phyloP scores from a whole-genome alignment of 257 asterid species.

The Gentiana dahurica region DNA sequence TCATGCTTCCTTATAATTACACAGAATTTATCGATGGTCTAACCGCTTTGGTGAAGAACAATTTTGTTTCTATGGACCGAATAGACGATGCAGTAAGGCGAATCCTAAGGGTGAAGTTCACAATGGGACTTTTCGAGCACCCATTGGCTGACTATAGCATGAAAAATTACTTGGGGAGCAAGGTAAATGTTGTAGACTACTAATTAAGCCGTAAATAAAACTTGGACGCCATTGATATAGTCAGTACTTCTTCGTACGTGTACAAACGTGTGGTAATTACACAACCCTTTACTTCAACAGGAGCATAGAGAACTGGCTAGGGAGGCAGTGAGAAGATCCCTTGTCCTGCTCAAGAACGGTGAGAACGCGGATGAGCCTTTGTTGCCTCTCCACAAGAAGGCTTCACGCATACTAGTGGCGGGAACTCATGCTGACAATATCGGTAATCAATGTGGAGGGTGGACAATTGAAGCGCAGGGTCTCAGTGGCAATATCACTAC shows the following conservation, averaged over 20 bases:
- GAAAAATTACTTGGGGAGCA: slow-evolving; percentile 48
- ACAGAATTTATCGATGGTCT: slow-evolving; percentile 49
- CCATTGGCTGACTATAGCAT: slow-evolving; percentile 59
- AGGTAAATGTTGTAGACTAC: slow-evolving; percentile 18
- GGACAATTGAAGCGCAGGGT: slow-evolving; percentile 35
- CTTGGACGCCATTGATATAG: neutral
- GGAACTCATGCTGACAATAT: slow-evolving; percentile 32
- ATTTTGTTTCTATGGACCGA: slow-evolving; percentile 38
- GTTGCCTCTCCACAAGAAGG: slow-evolving; percentile 30
- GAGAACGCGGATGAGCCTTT: slow-evolving; percentile 14
- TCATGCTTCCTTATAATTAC: slow-evolving; percentile 56
- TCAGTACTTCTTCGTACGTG: neutral
- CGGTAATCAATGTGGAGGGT: slow-evolving; percentile 33
- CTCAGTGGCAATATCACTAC: slow-evolving; percentile 16
- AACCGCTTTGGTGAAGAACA: slow-evolving; percentile 37
- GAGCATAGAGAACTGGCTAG: slow-evolving; percentile 31
- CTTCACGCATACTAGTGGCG: slow-evolving; percentile 20
- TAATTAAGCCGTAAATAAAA: too few species aligned
- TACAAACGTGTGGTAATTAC: slow-evolving; percentile 1
- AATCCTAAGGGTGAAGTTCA: slow-evolving; percentile 56
- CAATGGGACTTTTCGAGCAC: slow-evolving; percentile 59
- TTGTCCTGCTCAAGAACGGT: slow-evolving; percentile 29
- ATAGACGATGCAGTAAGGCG: slow-evolving; percentile 65
- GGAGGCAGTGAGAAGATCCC: slow-evolving; percentile 37
- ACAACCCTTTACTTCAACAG: slow-evolving; percentile 4